These are phyloP conservation scores for Fomitiporia mediterranea DNA, from an alignment of 1,284 basidiomycete species.

Conservation along the genomic window DNA sequence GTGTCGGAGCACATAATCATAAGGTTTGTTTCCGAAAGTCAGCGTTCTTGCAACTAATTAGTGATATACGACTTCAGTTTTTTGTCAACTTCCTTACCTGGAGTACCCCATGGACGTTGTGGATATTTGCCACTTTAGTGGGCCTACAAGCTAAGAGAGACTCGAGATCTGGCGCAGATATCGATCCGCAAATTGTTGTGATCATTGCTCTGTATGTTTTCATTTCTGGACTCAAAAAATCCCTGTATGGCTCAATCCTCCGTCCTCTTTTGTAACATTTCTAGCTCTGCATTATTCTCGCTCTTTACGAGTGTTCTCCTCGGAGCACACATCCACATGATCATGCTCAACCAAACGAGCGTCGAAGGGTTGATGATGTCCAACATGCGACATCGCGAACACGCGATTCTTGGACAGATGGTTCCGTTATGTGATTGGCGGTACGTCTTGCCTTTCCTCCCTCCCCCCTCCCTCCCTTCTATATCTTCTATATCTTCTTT, in stretches of 20 bases:
- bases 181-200: slow-evolving; percentile 65
- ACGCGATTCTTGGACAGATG: slow-evolving; percentile 40
- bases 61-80: slow-evolving; percentile 38
- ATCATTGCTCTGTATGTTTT: slow-evolving; percentile 55
- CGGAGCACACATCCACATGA: slow-evolving; percentile 57
- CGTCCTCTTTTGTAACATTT: slow-evolving; percentile 4
- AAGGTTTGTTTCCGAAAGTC: slow-evolving; percentile 40
- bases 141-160: slow-evolving; percentile 39
- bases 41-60: not conserved
- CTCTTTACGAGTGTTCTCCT: slow-evolving; percentile 64
- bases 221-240: not conserved
- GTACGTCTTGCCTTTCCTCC: slow-evolving; percentile 33
- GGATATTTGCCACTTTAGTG: slow-evolving; percentile 54
- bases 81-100: slow-evolving; percentile 70
- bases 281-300: slow-evolving; percentile 58
- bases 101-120: slow-evolving; percentile 50
- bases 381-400: slow-evolving; percentile 60
- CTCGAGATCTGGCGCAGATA: slow-evolving; percentile 24
- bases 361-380: slow-evolving; percentile 66
- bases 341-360: slow-evolving; percentile 66
- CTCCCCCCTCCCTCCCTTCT: not conserved
- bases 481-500: too few relatives aligned
- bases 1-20: slow-evolving; percentile 78
- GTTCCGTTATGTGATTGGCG: slow-evolving; percentile 44
- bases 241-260: not conserved